A percentile compares a stretch with the other conserved stretches of the same genome.
Conservation (phyloP, 2,329 filamentous ascomycete species). For the Truncatella angustata region DNA sequence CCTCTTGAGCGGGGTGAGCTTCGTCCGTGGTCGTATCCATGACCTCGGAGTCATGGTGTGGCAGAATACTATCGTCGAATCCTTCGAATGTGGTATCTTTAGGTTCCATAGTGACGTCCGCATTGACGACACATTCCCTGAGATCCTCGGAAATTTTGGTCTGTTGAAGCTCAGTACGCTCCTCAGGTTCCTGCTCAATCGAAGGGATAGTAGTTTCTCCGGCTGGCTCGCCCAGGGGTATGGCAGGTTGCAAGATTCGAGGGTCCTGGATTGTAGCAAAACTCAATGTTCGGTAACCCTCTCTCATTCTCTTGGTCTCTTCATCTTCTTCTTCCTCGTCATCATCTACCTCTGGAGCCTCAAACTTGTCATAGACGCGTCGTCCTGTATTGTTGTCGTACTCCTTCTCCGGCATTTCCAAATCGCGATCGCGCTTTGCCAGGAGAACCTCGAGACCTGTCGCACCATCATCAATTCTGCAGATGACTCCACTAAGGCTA, state of each 20-base stretch:
- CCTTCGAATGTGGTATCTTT: conserved; percentile 10
- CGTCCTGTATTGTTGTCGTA: conserved; percentile 68
- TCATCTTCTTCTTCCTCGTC: conserved; percentile 51
- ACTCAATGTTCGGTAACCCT: conserved; percentile 58
- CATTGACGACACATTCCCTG: neutral
- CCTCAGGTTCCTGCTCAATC: neutral
- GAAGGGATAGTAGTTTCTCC: conserved; percentile 4
- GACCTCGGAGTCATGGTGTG: neutral
- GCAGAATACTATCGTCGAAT: neutral
- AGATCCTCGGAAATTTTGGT: neutral
- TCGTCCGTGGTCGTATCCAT: neutral
- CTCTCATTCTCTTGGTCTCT: conserved; percentile 33
- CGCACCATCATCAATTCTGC: conserved; percentile 52
- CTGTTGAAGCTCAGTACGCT: neutral
- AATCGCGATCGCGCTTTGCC: conserved; percentile 64
- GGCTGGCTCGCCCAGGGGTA: conserved; percentile 12
- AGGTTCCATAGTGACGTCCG: neutral
- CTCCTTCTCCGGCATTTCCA: conserved; percentile 52
- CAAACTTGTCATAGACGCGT: conserved; percentile 75
- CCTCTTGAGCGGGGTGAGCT: neutral
- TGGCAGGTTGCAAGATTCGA: conserved; percentile 56
- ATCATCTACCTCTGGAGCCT: conserved; percentile 64
- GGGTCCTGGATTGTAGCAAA: conserved; percentile 67
- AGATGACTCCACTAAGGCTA: conserved; percentile 64
- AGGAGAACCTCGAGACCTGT: conserved; percentile 58